Conservation (phyloP, 331 rosid species). For the Malus hybrid region DNA sequence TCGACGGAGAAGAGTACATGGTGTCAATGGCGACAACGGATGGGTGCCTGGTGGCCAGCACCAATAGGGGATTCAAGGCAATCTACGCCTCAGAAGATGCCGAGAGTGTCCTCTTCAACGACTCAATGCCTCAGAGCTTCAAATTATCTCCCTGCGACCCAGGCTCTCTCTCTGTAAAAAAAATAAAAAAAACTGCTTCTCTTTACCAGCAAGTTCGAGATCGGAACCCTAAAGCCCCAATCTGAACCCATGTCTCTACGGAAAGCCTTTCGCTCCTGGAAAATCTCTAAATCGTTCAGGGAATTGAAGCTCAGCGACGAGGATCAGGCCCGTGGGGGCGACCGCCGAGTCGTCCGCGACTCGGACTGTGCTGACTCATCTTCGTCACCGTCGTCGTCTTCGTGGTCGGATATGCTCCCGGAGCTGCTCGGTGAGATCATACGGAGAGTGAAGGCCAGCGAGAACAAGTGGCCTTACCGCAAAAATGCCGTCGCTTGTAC, state of each 20-base stretch:
- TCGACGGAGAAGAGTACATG: conserved; percentile 44
- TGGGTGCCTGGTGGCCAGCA: conserved; percentile 57
- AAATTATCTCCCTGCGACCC: too few relatives aligned
- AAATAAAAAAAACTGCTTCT: too few relatives aligned
- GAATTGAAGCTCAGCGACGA: too few relatives aligned
- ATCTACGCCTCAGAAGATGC: conserved; percentile 56
- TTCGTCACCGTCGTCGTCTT: not conserved
- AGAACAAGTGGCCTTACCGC: conserved; percentile 73
- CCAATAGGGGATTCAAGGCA: conserved; percentile 64
- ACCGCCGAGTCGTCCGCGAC: too few relatives aligned
- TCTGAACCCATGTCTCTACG: too few relatives aligned
- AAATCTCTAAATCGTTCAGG: too few relatives aligned
- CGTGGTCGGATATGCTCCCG: conserved; percentile 78
- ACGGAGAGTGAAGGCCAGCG: conserved; percentile 57
- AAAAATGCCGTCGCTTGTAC: conserved; percentile 78
- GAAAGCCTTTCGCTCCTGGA: too few relatives aligned
- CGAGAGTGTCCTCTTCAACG: conserved; percentile 29
- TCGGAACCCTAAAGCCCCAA: too few relatives aligned
- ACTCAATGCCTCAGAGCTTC: conserved; percentile 24
- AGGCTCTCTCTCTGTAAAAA: too few relatives aligned
- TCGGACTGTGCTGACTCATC: not conserved
- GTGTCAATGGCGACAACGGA: conserved; percentile 76
- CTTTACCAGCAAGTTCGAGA: too few relatives aligned
- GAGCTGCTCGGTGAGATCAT: conserved; percentile 85
- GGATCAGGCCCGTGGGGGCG: too few relatives aligned